These are phyloP conservation scores for Hymenoscyphus occultus DNA, from an alignment of 2,329 filamentous ascomycete species.

Conservation along the genomic window DNA sequence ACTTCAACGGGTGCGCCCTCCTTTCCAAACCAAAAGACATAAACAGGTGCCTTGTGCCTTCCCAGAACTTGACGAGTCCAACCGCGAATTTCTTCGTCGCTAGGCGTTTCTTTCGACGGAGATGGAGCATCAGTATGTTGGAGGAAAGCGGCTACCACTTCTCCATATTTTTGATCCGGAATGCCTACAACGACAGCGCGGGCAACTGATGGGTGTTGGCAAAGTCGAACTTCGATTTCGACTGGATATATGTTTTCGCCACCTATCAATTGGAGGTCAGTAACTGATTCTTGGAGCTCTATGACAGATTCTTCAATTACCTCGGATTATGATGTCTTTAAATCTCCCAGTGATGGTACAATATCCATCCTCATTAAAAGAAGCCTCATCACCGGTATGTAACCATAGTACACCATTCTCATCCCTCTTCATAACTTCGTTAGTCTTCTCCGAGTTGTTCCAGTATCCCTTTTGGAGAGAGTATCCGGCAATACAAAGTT, in stretches of 20 bases:
- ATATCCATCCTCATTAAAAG: conserved; percentile 45
- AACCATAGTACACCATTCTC: conserved; percentile 43
- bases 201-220: conserved; percentile 51
- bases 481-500: conserved; percentile 64
- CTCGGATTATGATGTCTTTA: conserved; percentile 70
- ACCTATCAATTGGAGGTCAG: conserved; percentile 33
- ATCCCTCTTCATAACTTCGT: conserved; percentile 31
- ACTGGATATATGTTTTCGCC: conserved; percentile 57
- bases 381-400: conserved; percentile 53
- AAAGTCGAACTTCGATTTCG: conserved; percentile 57
- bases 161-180: conserved; percentile 61
- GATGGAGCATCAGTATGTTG: background rate
- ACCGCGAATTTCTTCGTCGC: conserved; percentile 53
- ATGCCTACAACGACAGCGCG: conserved; percentile 63
- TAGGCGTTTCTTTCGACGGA: conserved; percentile 38
- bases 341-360: conserved; percentile 62
- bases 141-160: conserved; percentile 63
- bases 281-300: background rate
- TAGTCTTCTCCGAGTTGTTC: conserved; percentile 44
- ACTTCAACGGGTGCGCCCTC: conserved; percentile 53
- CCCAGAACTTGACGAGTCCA: conserved; percentile 63
- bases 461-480: conserved; percentile 59
- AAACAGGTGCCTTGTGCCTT: conserved; percentile 65
- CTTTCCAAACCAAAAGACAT: conserved; percentile 74
- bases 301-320: conserved; percentile 31